These are phyloP conservation scores for Kazachstania sp. DNA, from an alignment of 1,139 yeast species.

Conservation along the genomic window DNA sequence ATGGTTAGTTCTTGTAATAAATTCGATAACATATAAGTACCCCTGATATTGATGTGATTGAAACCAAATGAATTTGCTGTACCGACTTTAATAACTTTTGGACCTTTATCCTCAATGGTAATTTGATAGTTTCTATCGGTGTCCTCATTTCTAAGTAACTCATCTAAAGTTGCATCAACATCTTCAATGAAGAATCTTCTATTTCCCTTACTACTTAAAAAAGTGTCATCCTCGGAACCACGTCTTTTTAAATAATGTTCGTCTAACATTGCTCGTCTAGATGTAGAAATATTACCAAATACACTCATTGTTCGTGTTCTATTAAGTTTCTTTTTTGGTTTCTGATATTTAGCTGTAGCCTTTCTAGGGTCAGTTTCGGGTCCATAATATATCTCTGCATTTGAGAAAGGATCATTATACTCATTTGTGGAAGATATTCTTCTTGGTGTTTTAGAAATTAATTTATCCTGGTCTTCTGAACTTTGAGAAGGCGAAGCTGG, in stretches of 20 bases:
- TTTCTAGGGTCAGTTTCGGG: conserved; percentile 48
- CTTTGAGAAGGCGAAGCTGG: background rate
- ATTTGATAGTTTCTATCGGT: conserved; percentile 82
- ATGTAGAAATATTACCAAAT: conserved; percentile 27
- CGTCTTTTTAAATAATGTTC: conserved; percentile 40
- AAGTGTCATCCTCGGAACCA: conserved; percentile 57
- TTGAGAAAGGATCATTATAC: conserved; percentile 50
- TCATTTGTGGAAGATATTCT: conserved; percentile 28
- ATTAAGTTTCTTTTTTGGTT: background rate
- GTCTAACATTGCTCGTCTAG: conserved; percentile 14
- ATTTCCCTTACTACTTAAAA: conserved; percentile 31
- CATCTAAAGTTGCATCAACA: conserved; percentile 63
- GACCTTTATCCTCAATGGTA: conserved; percentile 87
- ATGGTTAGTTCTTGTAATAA: conserved; percentile 82
- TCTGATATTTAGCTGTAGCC: conserved; percentile 8
- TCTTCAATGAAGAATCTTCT: conserved; percentile 64
- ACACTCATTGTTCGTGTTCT: conserved; percentile 35
- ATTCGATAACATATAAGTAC: conserved; percentile 87
- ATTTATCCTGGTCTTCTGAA: background rate
- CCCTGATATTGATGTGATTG: conserved; percentile 65
- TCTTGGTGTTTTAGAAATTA: conserved; percentile 6
- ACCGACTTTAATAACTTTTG: conserved; percentile 77
- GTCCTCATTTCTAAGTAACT: conserved; percentile 69
- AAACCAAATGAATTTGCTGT: conserved; percentile 80
- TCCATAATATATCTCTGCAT: conserved; percentile 65